These are phyloP conservation scores for Populus euphratica DNA, from an alignment of 345 rosid species.

Conservation along the genomic window DNA sequence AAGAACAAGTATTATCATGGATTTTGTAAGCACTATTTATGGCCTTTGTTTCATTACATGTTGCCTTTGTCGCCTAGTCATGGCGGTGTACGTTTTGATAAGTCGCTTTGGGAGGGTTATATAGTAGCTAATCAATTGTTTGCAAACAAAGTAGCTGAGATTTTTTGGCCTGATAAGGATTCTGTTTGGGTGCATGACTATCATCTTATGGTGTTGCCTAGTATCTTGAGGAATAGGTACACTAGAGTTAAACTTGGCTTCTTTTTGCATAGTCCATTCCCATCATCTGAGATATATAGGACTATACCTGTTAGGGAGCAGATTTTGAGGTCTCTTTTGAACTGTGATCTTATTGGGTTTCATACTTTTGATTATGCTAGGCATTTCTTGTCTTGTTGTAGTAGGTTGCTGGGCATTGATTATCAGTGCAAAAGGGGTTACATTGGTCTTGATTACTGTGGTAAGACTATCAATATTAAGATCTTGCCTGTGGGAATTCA, in stretches of 20 bases:
- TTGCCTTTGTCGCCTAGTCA: conserved; percentile 50
- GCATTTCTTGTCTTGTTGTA: conserved; percentile 79
- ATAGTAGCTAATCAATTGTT: conserved; percentile 56
- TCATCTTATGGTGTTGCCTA: conserved; percentile 76
- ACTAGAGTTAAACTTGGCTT: conserved; percentile 59
- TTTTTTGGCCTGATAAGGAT: conserved; percentile 60
- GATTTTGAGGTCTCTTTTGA: conserved; percentile 60
- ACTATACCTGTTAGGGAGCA: conserved; percentile 73
- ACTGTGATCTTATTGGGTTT: conserved; percentile 80
- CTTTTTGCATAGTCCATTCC: conserved; percentile 69
- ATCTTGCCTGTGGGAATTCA: conserved; percentile 75
- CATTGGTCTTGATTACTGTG: conserved; percentile 77
- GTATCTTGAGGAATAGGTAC: conserved; percentile 56
- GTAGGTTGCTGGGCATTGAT: conserved; percentile 75
- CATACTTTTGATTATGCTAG: conserved; percentile 86
- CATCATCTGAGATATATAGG: conserved; percentile 68
- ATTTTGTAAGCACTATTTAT: conserved; percentile 79
- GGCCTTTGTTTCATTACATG: conserved; percentile 82
- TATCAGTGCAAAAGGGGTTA: conserved; percentile 76
- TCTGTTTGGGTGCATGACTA: conserved; percentile 84
- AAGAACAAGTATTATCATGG: conserved; percentile 65
- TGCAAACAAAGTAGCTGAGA: conserved; percentile 62
- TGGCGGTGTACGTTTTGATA: conserved; percentile 55
- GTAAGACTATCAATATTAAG: conserved; percentile 73
- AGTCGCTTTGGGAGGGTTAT: conserved; percentile 60